Evolutionary conservation across 441 rosid species (phyloP), one percentile per base, ranked within the genome.

Genomic region (Dalechampia spathulata): DNA sequence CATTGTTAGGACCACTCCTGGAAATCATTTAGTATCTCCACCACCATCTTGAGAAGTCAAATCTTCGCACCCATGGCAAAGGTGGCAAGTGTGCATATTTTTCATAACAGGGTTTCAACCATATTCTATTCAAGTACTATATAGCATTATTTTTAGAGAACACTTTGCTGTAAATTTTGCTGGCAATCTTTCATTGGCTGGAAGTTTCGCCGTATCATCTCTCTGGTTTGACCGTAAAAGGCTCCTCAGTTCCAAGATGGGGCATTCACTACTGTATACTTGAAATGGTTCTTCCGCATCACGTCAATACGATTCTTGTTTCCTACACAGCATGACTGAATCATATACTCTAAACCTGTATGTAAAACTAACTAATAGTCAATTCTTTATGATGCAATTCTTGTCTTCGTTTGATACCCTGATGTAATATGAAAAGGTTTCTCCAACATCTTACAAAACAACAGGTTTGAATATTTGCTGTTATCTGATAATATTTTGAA

Each of bases 1-100:
- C 62, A 19, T 26, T 58, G 28, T 54, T 63, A 82, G 86, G 87
- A 73, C 67, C 54, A 67, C 80, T 36, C 53, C 58, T 54, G 95
- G 89, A 32, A 42, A 52, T 56, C 71, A 63, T n/a, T 78, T 83
- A 52, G 60, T 50, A 58, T 47, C 80, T 32, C 76, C 81, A 22
- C 73, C 83, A 17, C 69, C 83, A 63, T 55, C 76, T 60, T 75
- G 72, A 82, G 72, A 34, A 53, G 55, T 8, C 40, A 61, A 15
- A 28, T 39, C 43, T 65, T 71, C 14, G 34, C 30, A 16, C 39
- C 26, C 25, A n/a, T 4, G 22, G 64, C 47, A 34, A 64, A 39
- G 67, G 26, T 51, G 68, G 52, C 55, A 38, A 12, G 41, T 38
- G 49, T 63, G 67, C 61, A 30, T 70, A 47, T 58, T 41, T 6